Evolutionary conservation across 192 early-diverging fungal genomes (phyloP).

Genomic region (Coemansia sp.): DNA sequence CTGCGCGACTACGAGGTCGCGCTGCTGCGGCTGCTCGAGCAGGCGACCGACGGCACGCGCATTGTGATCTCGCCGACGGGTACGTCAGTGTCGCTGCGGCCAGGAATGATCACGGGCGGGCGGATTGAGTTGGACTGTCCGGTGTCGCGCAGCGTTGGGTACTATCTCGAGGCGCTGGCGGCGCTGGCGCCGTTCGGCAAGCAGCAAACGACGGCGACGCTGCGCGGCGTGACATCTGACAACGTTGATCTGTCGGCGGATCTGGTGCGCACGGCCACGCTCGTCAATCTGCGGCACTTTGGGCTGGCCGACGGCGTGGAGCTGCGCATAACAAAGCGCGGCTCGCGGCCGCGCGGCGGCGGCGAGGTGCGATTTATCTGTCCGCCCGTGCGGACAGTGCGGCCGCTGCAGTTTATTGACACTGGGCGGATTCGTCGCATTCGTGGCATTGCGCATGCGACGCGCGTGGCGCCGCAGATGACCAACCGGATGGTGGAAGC

Average conservation of each 20-base stretch:
- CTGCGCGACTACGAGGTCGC: slow-evolving; percentile 86
- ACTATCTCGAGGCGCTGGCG: slow-evolving; percentile 89
- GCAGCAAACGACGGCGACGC: slow-evolving; percentile 69
- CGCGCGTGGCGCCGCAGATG: slow-evolving; percentile 89
- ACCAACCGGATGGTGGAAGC: slow-evolving; percentile 91
- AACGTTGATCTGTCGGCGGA: slow-evolving; percentile 91
- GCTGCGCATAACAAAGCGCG: slow-evolving; percentile 83
- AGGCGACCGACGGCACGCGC: slow-evolving; percentile 85
- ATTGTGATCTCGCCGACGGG: slow-evolving; percentile 94
- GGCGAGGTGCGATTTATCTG: slow-evolving; percentile 87
- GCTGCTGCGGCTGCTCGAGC: slow-evolving; percentile 88
- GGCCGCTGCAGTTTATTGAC: slow-evolving; percentile 77
- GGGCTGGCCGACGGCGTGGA: slow-evolving; percentile 81
- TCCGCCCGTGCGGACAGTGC: slow-evolving; percentile 72
- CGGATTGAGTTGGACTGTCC: slow-evolving; percentile 84
- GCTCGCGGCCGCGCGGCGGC: slow-evolving; percentile 87
- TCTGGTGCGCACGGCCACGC: slow-evolving; percentile 80
- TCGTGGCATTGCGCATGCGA: slow-evolving; percentile 91
- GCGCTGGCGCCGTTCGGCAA: slow-evolving; percentile 93
- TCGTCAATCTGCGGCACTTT: slow-evolving; percentile 81
- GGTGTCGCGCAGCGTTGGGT: slow-evolving; percentile 78
- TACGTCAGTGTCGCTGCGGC: slow-evolving; percentile 78
- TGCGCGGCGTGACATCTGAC: slow-evolving; percentile 91
- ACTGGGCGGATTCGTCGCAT: slow-evolving; percentile 86
- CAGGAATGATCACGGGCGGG: slow-evolving; percentile 88